A percentile compares a stretch with the other conserved stretches of the same genome.
phyloP scores from a whole-genome alignment of 2,329 filamentous ascomycete species.

The Hymenoscyphus occultus region DNA sequence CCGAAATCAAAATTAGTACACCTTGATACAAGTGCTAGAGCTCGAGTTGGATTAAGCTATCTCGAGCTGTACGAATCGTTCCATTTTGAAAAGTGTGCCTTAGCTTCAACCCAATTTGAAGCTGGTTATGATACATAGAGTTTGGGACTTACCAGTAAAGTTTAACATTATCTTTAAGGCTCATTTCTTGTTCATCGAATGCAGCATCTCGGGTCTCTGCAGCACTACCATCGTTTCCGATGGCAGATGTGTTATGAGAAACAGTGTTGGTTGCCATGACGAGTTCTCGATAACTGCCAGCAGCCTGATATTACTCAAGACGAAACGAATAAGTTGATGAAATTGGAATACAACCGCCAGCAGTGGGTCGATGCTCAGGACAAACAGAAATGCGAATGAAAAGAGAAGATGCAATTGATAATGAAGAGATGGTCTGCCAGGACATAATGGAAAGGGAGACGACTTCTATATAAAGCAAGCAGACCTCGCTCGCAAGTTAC shows the following conservation, averaged over 20 bases:
- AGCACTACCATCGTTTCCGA: not conserved
- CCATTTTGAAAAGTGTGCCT: not conserved
- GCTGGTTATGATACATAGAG: not conserved
- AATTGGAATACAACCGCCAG: not conserved
- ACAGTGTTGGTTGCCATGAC: conserved; percentile 1
- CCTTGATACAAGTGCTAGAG: not conserved
- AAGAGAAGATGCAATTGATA: not conserved
- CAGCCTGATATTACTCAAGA: not conserved
- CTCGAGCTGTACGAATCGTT: not conserved
- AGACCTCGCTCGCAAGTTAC: not conserved
- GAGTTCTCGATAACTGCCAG: not conserved
- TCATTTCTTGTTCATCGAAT: conserved; percentile 23
- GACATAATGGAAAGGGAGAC: not conserved
- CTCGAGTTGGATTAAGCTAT: not conserved
- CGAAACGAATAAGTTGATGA: not conserved
- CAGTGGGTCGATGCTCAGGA: not conserved
- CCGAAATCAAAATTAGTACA: not conserved
- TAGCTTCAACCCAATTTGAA: not conserved
- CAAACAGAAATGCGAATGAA: not conserved
- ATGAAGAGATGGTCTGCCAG: not conserved
- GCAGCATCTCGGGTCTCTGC: conserved; percentile 22
- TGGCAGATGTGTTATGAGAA: not conserved
- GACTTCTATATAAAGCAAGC: conserved; percentile 1
- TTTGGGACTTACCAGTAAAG: conserved; percentile 23
- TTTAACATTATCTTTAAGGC: conserved; percentile 19